Evolutionary conservation across 1,284 basidiomycete species (phyloP).

Genomic region (Trichosporon sp.): DNA sequence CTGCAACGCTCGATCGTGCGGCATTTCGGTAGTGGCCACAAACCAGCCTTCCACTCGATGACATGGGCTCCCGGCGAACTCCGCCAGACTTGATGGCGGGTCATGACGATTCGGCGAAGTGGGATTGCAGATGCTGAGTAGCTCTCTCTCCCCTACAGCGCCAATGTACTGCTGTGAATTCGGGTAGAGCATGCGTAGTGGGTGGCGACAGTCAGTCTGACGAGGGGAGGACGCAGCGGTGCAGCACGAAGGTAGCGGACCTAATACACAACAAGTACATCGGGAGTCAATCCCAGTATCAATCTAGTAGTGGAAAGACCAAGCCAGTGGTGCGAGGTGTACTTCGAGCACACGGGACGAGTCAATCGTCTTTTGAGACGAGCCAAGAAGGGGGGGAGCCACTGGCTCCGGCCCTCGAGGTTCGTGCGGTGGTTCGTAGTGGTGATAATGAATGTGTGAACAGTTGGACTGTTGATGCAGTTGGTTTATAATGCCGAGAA

Average conservation of each 20-base stretch:
- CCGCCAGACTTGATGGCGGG: too few species aligned
- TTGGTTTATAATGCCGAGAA: neutral
- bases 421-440: neutral
- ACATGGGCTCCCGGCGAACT: too few species aligned
- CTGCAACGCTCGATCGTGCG: neutral
- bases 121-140: too few species aligned
- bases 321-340: neutral
- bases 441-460: neutral
- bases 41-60: too few species aligned
- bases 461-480: neutral
- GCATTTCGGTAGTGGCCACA: neutral
- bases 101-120: too few species aligned
- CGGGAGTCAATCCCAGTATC: neutral
- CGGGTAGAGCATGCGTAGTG: neutral
- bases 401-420: neutral
- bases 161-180: too few species aligned
- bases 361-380: neutral
- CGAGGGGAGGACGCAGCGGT: neutral
- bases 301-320: neutral
- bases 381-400: neutral
- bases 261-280: neutral
- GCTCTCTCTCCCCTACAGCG: too few species aligned
- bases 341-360: neutral
- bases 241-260: neutral
- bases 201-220: neutral